Evolutionary conservation across 2,329 filamentous ascomycete genomes (phyloP).

Genomic region (Dothideomycetes sp.): DNA sequence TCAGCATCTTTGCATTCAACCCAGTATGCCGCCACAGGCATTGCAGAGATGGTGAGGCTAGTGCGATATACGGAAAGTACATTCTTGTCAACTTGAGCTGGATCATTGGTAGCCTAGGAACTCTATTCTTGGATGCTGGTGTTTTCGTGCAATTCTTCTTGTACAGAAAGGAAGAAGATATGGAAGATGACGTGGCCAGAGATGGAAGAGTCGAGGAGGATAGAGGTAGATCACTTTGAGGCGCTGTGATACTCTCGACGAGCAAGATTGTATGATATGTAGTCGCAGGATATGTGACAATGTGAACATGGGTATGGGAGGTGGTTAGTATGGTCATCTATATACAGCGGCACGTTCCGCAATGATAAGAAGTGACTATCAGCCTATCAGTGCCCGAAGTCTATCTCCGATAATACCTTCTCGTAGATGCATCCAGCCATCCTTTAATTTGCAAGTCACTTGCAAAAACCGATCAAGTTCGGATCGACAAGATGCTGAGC

Average conservation of each 20-base stretch:
- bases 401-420: too few species aligned
- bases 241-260: neutral
- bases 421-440: too few species aligned
- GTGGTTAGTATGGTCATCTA: too few species aligned
- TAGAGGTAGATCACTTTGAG: slow-evolving; percentile 16
- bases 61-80: slow-evolving; percentile 62
- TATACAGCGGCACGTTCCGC: too few species aligned
- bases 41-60: slow-evolving; percentile 57
- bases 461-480: too few species aligned
- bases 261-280: too few species aligned
- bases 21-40: slow-evolving; percentile 47
- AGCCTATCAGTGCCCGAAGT: too few species aligned
- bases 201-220: slow-evolving; percentile 13
- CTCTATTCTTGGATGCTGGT: slow-evolving; percentile 68
- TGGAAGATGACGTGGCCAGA: slow-evolving; percentile 13
- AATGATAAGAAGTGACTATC: too few species aligned
- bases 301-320: too few species aligned
- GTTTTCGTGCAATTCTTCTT: slow-evolving; percentile 91
- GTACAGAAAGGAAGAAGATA: slow-evolving; percentile 47
- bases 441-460: too few species aligned
- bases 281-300: too few species aligned
- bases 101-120: slow-evolving; percentile 82
- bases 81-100: slow-evolving; percentile 85
- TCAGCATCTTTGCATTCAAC: slow-evolving; percentile 84
- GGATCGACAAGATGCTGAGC: too few species aligned